These are phyloP conservation scores for Athelia psychrophila DNA, from an alignment of 1,284 basidiomycete species.

Conservation along the genomic window DNA sequence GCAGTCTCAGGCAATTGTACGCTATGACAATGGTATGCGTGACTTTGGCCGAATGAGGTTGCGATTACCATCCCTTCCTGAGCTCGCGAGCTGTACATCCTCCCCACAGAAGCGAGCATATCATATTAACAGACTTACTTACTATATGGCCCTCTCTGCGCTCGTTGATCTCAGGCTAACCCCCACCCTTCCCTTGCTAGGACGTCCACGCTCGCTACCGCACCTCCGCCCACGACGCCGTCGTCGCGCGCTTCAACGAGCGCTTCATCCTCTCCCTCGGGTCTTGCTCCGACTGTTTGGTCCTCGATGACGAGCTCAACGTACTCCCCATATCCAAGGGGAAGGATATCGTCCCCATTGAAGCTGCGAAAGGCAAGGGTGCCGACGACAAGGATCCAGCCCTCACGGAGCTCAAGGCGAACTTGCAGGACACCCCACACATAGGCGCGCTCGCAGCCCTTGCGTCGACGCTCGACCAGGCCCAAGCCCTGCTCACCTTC, in stretches of 20 bases:
- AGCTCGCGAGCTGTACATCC: not conserved
- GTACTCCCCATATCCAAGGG: constrained; percentile 96
- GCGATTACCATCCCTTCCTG: not conserved
- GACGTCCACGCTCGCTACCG: constrained; percentile 94
- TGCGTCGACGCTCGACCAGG: constrained; percentile 93
- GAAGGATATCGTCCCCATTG: constrained; percentile 83
- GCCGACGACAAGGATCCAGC: constrained; percentile 54
- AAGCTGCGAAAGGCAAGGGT: constrained; percentile 54
- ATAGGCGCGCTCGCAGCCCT: constrained; percentile 90
- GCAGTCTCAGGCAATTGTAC: constrained; percentile 90
- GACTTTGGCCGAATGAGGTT: too few relatives aligned
- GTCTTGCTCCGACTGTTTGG: constrained; percentile 86
- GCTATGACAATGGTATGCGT: constrained; percentile 89
- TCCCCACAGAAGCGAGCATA: not conserved
- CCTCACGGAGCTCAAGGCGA: constrained; percentile 81
- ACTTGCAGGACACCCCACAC: constrained; percentile 82
- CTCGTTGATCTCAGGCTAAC: constrained; percentile 2
- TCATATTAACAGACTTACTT: too few relatives aligned
- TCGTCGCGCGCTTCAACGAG: constrained; percentile 96
- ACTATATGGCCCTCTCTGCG: too few relatives aligned
- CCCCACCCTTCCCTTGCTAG: too few relatives aligned
- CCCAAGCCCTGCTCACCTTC: constrained; percentile 89
- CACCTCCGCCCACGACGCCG: constrained; percentile 87
- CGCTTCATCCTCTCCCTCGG: constrained; percentile 95
- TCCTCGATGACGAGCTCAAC: constrained; percentile 97